phyloP scores from a whole-genome alignment of 805 yeast species.

The Wickerhamiella sorbophila region DNA sequence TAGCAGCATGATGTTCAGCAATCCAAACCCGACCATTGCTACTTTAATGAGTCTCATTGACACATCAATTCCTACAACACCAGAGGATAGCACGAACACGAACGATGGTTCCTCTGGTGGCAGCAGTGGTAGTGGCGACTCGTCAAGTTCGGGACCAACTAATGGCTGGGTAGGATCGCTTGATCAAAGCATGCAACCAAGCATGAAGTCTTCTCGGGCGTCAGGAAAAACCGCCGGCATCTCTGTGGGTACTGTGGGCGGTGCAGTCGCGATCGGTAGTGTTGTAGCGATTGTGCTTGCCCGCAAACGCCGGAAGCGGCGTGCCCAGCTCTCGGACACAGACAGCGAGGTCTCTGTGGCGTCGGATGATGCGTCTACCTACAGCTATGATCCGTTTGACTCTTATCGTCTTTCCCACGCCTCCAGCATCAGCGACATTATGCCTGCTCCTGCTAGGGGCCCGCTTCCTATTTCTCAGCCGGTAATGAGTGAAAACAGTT shows the following conservation, averaged over 20 bases:
- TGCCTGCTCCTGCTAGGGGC: conserved; percentile 1
- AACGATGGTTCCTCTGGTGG: conserved; percentile 11
- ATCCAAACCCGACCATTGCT: conserved; percentile 39
- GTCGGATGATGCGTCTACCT: conserved; percentile 7
- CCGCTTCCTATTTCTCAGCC: conserved; percentile 10
- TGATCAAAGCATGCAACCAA: conserved; percentile 21
- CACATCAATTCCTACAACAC: conserved; percentile 36
- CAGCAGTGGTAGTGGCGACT: conserved; percentile 5
- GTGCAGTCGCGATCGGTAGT: conserved; percentile 52
- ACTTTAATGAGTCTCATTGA: conserved; percentile 62
- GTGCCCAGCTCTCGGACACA: conserved; percentile 4
- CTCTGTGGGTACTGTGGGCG: conserved; percentile 70
- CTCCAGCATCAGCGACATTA: background rate
- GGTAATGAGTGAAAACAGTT: conserved; percentile 12
- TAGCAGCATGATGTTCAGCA: conserved; percentile 46
- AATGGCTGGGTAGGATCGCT: conserved; percentile 22
- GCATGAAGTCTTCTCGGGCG: conserved; percentile 22
- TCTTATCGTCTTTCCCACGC: background rate
- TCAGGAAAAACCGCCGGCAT: conserved; percentile 51
- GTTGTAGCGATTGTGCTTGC: conserved; percentile 27
- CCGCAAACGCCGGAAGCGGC: conserved; percentile 6
- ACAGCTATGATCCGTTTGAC: background rate
- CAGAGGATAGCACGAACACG: conserved; percentile 7
- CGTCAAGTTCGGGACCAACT: conserved; percentile 10
- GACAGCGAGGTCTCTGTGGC: background rate